Evolutionary conservation across 148 eudicot species (phyloP).

Genomic region (Silene latifolia): DNA sequence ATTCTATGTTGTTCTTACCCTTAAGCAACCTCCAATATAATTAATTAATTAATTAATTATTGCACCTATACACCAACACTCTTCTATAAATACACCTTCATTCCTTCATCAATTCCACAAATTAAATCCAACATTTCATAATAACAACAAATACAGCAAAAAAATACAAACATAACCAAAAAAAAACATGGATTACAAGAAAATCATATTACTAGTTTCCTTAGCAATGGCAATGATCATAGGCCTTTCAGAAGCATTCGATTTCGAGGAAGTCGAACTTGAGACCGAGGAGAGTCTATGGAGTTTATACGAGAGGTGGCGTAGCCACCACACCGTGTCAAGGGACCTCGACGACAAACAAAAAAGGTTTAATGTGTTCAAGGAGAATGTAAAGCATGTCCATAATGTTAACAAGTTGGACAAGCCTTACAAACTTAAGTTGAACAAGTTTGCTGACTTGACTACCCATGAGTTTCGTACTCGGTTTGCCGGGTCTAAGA

Average conservation of each 20-base stretch:
- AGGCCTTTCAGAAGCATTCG: conserved; percentile 44
- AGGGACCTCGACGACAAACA: conserved; percentile 67
- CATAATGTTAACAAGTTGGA: conserved; percentile 62
- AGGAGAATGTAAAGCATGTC: conserved; percentile 64
- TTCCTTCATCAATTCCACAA: conserved; percentile 1
- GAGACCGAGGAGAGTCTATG: conserved; percentile 80
- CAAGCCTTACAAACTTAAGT: conserved; percentile 76
- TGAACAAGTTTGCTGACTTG: conserved; percentile 88
- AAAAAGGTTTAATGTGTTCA: conserved; percentile 78
- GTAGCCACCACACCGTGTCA: conserved; percentile 85
- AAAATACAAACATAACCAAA: background rate
- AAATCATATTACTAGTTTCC: conserved; percentile 35
- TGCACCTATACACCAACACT: conserved; percentile 16
- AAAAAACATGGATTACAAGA: conserved; percentile 45
- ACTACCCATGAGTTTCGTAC: conserved; percentile 73
- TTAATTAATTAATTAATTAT: background rate
- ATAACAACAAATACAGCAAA: background rate
- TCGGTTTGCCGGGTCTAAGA: conserved; percentile 56
- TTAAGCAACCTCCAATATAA: conserved; percentile 35
- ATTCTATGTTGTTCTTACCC: conserved; percentile 34
- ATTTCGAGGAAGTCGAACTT: conserved; percentile 63
- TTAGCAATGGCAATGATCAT: conserved; percentile 48
- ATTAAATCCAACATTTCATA: background rate
- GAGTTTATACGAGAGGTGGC: conserved; percentile 91
- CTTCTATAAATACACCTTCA: conserved; percentile 32